These are phyloP conservation scores for Chamaecyparis obtusa DNA, from an alignment of 75 land plant genomes.

Conservation along the genomic window DNA sequence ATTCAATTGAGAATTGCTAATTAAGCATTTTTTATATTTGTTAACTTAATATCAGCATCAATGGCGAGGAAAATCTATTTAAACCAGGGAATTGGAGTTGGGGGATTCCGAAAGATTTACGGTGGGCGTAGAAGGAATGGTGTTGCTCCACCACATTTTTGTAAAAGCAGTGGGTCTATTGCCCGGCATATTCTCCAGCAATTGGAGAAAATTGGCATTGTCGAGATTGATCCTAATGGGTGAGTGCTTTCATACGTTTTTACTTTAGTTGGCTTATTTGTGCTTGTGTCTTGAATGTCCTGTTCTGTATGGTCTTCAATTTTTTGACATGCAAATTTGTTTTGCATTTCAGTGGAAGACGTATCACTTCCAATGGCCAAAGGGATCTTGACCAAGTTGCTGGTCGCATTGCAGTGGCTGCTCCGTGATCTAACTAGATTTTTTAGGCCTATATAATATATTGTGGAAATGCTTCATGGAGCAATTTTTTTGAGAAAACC, in stretches of 20 bases:
- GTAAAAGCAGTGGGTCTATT: conserved; percentile 84
- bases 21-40: neutral
- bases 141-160: conserved; percentile 76
- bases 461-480: neutral
- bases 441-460: neutral
- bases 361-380: conserved; percentile 74
- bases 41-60: conserved; percentile 43
- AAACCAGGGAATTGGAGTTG: conserved; percentile 84
- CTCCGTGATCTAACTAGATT: neutral
- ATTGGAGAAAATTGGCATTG: conserved; percentile 62
- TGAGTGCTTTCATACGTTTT: conserved; percentile 21
- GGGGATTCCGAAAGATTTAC: conserved; percentile 79
- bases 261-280: neutral
- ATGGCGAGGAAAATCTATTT: conserved; percentile 94
- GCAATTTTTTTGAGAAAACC: neutral
- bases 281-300: neutral
- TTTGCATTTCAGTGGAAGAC: conserved; percentile 57
- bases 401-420: conserved; percentile 64
- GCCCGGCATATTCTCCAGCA: conserved; percentile 87
- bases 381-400: conserved; percentile 89
- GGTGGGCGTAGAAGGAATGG: conserved; percentile 90
- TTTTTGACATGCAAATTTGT: neutral
- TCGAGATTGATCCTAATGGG: conserved; percentile 77
- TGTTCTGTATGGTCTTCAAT: neutral
- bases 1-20: neutral